A percentile compares a stretch with the other conserved stretches of the same genome.
Conservation (phyloP, 2,329 filamentous ascomycete genomes). For the Fusarium ramigenum region DNA sequence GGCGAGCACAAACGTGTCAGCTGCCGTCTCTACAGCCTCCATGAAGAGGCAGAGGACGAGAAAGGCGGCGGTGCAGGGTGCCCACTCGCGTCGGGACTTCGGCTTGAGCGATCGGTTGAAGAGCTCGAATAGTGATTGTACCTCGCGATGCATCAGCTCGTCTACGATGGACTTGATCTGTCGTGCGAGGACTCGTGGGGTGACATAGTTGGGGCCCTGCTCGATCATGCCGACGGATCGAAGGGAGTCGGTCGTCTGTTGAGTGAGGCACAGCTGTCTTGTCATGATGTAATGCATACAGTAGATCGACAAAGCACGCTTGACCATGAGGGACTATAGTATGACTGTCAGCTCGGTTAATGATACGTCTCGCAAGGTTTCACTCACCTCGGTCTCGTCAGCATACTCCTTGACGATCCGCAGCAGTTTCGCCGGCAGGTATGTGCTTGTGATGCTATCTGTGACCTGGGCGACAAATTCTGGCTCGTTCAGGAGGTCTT, state of each 20-base stretch:
- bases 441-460: conserved; percentile 55
- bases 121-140: conserved; percentile 60
- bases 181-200: conserved; percentile 63
- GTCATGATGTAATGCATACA: conserved; percentile 67
- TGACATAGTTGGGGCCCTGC: conserved; percentile 56
- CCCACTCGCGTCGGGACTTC: conserved; percentile 63
- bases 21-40: conserved; percentile 64
- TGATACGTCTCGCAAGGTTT: conserved; percentile 11
- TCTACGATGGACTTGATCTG: conserved; percentile 67
- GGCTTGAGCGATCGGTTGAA: conserved; percentile 65
- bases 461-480: conserved; percentile 61
- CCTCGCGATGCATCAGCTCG: conserved; percentile 62
- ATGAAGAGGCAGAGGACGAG: conserved; percentile 67
- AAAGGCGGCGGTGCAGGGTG: conserved; percentile 65
- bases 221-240: conserved; percentile 54
- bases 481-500: conserved; percentile 59
- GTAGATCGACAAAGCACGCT: conserved; percentile 63
- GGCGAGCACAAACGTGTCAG: conserved; percentile 61
- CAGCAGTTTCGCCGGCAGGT: conserved; percentile 58
- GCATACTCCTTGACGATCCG: conserved; percentile 59
- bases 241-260: conserved; percentile 53
- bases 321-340: conserved; percentile 58
- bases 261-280: conserved; percentile 62
- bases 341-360: conserved; percentile 18
- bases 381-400: conserved; percentile 55